phyloP scores from a whole-genome alignment of 768 basidiomycete species.

The Rhodotorula paludigena region DNA sequence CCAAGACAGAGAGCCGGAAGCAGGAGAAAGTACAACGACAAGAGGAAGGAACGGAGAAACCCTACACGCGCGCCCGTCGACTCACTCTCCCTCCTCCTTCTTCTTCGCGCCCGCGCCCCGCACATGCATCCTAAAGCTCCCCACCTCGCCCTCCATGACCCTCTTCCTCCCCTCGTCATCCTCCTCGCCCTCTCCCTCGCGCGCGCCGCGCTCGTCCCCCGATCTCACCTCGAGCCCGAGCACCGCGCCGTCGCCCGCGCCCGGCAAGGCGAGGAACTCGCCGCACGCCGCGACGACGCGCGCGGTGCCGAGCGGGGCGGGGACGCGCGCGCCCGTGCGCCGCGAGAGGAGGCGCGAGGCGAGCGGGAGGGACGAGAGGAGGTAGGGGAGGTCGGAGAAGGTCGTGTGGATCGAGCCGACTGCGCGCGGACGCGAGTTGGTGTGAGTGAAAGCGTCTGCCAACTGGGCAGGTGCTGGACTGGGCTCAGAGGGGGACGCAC shows the following conservation, averaged over 20 bases:
- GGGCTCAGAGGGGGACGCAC: slow-evolving; percentile 1
- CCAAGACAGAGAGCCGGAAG: too few species aligned
- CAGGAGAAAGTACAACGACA: slow-evolving; percentile 1
- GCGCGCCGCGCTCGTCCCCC: slow-evolving; percentile 13
- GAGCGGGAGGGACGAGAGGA: slow-evolving; percentile 18
- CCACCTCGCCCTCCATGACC: slow-evolving; percentile 4
- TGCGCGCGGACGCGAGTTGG: not conserved
- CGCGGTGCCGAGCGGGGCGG: not conserved
- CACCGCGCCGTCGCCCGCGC: not conserved
- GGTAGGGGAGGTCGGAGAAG: slow-evolving; percentile 40
- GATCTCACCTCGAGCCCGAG: not conserved
- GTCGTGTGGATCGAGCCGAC: slow-evolving; percentile 40
- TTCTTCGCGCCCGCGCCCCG: not conserved
- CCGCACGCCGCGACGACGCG: slow-evolving; percentile 2
- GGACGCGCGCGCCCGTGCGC: slow-evolving; percentile 6
- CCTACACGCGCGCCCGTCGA: too few species aligned
- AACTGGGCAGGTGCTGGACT: too few species aligned
- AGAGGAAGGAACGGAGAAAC: too few species aligned
- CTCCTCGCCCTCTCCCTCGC: slow-evolving; percentile 5
- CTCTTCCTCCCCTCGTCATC: not conserved
- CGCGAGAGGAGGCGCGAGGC: slow-evolving; percentile 6
- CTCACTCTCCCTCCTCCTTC: not conserved
- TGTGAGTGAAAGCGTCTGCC: too few species aligned
- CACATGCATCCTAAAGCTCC: slow-evolving; percentile 6
- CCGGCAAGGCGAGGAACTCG: slow-evolving; percentile 14